Evolutionary conservation across 2,329 filamentous ascomycete species (phyloP).

Genomic region (Pseudopyricularia cyperi): DNA sequence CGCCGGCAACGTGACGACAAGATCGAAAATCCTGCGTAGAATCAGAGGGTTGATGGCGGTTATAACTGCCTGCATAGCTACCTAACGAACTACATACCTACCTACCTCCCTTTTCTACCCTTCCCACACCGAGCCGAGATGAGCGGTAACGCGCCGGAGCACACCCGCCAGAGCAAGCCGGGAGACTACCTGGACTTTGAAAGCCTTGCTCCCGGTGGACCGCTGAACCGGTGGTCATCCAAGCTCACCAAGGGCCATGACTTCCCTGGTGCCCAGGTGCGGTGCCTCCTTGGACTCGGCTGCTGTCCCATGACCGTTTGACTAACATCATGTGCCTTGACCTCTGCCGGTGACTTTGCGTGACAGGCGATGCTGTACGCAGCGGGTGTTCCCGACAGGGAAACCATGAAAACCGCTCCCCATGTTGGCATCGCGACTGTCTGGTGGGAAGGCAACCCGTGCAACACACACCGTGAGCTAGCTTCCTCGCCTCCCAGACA

Average conservation of each 20-base stretch:
- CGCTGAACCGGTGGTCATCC: conserved; percentile 76
- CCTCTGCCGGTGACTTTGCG: no score
- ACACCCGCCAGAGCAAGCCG: conserved; percentile 23
- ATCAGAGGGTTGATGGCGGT: no score
- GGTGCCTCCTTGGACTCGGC: conserved; percentile 2
- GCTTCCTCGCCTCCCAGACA: not conserved
- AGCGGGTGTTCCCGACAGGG: conserved; percentile 69
- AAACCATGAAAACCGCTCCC: conserved; percentile 80
- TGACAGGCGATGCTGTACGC: conserved; percentile 83
- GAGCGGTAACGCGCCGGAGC: not conserved
- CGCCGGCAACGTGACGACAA: no score
- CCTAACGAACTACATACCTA: not conserved
- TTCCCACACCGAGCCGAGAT: not conserved
- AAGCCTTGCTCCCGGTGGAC: conserved; percentile 34
- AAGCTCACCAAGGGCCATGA: conserved; percentile 75
- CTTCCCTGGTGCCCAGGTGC: conserved; percentile 78
- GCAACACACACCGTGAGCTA: conserved; percentile 50
- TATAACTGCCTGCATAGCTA: no score
- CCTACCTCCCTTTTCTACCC: not conserved
- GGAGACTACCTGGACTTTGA: conserved; percentile 43
- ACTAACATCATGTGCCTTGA: not conserved
- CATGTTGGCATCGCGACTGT: conserved; percentile 86
- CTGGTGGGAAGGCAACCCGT: conserved; percentile 97
- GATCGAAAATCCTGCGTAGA: no score
- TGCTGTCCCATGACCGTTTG: not conserved